Evolutionary conservation across 1,139 yeast species (phyloP).

Genomic region (Taphrina deformans): DNA sequence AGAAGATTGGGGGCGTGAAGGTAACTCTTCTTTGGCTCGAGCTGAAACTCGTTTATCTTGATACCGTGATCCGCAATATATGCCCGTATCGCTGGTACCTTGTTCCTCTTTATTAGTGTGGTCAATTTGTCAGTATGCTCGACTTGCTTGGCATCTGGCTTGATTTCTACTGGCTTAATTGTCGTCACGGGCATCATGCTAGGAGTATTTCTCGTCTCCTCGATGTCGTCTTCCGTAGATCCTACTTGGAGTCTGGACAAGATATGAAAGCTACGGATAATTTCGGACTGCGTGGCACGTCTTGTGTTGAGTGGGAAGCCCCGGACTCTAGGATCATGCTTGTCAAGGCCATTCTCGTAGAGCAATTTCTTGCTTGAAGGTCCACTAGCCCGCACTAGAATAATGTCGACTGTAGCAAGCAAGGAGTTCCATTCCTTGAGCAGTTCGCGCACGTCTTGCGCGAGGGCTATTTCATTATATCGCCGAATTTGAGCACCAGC

Average conservation of each 20-base stretch:
- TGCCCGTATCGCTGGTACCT: slow-evolving; percentile 70
- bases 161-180: slow-evolving; percentile 36
- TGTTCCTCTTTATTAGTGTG: slow-evolving; percentile 64
- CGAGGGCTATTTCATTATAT: slow-evolving; percentile 81
- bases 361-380: slow-evolving; percentile 63
- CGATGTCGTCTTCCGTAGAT: slow-evolving; percentile 48
- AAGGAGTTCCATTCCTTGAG: slow-evolving; percentile 64
- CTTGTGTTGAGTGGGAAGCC: slow-evolving; percentile 84
- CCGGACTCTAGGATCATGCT: slow-evolving; percentile 60
- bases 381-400: slow-evolving; percentile 86
- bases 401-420: slow-evolving; percentile 60
- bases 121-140: slow-evolving; percentile 61
- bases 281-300: slow-evolving; percentile 79
- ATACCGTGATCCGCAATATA: slow-evolving; percentile 60
- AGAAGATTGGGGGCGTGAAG: slow-evolving; percentile 67
- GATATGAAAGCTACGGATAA: slow-evolving; percentile 81
- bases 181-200: slow-evolving; percentile 41
- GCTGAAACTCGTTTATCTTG: slow-evolving; percentile 44
- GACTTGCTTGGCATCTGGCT: slow-evolving; percentile 45
- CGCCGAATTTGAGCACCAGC: slow-evolving; percentile 92
- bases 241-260: slow-evolving; percentile 61
- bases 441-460: slow-evolving; percentile 70
- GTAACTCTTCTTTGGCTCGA: slow-evolving; percentile 59
- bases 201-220: slow-evolving; percentile 43
- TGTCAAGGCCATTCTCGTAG: slow-evolving; percentile 54